Percentiles rank a stretch among this genome's conserved stretches.
Evolutionary conservation across 352 stramenopile species (phyloP).

Genomic region (Globisporangium cederbergense): DNA sequence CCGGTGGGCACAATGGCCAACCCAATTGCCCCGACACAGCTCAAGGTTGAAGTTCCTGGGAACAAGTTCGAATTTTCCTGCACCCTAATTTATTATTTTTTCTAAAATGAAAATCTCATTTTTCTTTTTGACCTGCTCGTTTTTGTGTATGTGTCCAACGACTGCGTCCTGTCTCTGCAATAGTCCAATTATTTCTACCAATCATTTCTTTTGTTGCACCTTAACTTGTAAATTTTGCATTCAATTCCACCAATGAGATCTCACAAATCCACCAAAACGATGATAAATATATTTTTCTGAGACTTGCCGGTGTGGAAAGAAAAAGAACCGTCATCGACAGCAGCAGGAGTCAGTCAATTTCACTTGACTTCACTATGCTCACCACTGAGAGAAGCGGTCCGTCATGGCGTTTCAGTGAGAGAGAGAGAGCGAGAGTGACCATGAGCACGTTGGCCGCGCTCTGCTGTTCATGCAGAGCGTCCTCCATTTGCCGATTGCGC

Average conservation of each 20-base stretch:
- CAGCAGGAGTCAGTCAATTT: not conserved
- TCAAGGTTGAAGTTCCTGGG: not conserved
- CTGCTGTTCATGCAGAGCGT: not conserved
- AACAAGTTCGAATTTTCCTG: not conserved
- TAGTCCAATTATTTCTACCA: not conserved
- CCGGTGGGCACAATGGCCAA: too few relatives aligned
- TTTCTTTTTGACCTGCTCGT: not conserved
- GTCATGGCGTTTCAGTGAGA: not conserved
- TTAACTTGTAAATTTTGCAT: too few relatives aligned
- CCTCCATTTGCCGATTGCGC: not conserved
- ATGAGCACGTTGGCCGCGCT: not conserved
- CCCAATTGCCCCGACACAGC: too few relatives aligned
- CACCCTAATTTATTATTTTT: not conserved
- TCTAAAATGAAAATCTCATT: not conserved
- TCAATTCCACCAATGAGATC: not conserved
- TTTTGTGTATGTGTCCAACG: not conserved
- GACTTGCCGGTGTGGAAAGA: not conserved
- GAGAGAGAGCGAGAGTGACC: not conserved
- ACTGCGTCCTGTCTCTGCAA: not conserved
- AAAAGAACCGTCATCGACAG: not conserved
- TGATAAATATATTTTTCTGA: not conserved
- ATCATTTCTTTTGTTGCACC: not conserved
- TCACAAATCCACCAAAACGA: not conserved
- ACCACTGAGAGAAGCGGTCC: not conserved
- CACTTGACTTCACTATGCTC: slow-evolving; percentile 6